Percentiles rank a stretch among this genome's conserved stretches.
Evolutionary conservation across 2,329 filamentous ascomycete genomes (phyloP).

Genomic region (Venturia oleaginea): DNA sequence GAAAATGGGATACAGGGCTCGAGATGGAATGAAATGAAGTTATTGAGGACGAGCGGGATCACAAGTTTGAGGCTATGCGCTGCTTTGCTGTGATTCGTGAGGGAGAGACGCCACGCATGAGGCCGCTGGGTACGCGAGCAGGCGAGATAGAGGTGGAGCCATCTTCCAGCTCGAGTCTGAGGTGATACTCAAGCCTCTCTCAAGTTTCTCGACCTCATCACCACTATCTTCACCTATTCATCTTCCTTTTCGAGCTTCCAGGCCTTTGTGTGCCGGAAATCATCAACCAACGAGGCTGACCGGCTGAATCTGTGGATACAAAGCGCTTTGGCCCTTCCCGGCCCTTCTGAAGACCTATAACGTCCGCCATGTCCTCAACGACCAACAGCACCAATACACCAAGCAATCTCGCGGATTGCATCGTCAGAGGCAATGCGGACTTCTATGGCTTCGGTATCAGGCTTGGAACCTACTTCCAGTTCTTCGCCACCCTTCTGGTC

Average conservation of each 20-base stretch:
- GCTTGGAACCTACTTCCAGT: background rate
- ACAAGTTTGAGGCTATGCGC: background rate
- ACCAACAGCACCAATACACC: background rate
- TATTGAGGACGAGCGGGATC: background rate
- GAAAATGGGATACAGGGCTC: background rate
- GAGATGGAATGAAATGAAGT: background rate
- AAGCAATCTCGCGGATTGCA: background rate
- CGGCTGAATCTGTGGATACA: background rate
- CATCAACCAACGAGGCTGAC: background rate
- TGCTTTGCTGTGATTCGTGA: background rate
- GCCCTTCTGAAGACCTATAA: background rate
- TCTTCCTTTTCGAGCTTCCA: background rate
- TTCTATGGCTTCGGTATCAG: slow-evolving; percentile 3
- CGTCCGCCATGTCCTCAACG: background rate
- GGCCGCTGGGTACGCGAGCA: background rate
- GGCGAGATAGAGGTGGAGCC: background rate
- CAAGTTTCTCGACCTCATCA: too few species aligned
- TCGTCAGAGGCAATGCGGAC: background rate
- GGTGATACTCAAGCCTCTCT: background rate
- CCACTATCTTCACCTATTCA: background rate
- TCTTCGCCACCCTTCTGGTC: background rate
- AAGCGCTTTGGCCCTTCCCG: background rate
- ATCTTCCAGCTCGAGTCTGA: background rate
- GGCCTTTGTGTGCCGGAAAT: background rate
- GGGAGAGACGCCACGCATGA: background rate